Evolutionary conservation across 2,329 filamentous ascomycete genomes (phyloP), one percentile per base, ranked within the genome.

Genomic region (Monilinia aucupariae): DNA sequence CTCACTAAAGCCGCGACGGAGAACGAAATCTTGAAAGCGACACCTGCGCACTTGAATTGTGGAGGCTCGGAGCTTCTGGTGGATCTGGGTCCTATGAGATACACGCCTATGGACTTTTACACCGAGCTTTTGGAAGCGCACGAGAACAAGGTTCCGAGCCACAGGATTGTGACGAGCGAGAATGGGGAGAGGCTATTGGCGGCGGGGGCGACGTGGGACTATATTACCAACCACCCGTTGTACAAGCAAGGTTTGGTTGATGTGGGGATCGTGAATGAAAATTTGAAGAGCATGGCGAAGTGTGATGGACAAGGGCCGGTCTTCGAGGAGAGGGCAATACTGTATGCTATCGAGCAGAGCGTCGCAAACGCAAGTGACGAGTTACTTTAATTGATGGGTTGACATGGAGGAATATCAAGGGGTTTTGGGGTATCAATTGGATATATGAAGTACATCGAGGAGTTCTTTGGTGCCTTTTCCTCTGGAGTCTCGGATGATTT

Each of bases 251-350:
- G 92, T 0, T 79, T 90, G 25, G 87, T 97, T 32, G 90, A 97
- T 74, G 85, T 97, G 15, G 87, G 82, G 45, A 83, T 89, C 73
- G 89, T 97, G 39, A 92, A 88, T 74, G 89, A 94, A 71, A 81
- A 86, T 15, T 78, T 97, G 60, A 92, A 91, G 78, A 80, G 82
- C 22, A 78, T 84, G 70, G 90, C 91, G 22, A 85, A 87, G 71
- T 96, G 92, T 74, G 90, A 97, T 75, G 92, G 92, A 2, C 88
- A 91, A 72, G 89, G 92, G 0, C 92, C 92, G 2, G 92, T 94
- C 48, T 96, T 96, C 70, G 87, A 89, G 65, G 92, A 96, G 75
- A 78, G 82, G 30, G 84, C 85, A 51, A 87, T 97, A 20, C 75
- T 85, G 50, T 78, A 81, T 65, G 91, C 90, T 20, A 92, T 97